A percentile compares a stretch with the other conserved stretches of the same genome.
These are phyloP conservation scores for Boletus rufocinnamomeus DNA, from an alignment of 768 basidiomycete species.

Conservation along the genomic window DNA sequence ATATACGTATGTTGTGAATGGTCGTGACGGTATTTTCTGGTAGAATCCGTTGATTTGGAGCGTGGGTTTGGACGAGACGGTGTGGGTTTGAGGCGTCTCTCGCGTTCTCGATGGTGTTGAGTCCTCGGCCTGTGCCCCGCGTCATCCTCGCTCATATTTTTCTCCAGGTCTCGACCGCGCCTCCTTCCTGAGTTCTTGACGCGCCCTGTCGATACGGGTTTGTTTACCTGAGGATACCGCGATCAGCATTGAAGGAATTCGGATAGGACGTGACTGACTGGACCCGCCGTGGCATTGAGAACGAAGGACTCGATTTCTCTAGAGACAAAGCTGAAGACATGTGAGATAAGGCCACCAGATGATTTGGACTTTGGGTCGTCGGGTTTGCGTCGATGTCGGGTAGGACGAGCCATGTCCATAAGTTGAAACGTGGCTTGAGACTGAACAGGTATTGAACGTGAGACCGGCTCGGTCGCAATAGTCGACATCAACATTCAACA, in stretches of 20 bases:
- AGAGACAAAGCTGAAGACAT: slow-evolving; percentile 69
- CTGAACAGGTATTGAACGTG: slow-evolving; percentile 12
- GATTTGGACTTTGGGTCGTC: slow-evolving; percentile 2
- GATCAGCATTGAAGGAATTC: slow-evolving; percentile 7
- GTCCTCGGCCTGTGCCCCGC: slow-evolving; percentile 6
- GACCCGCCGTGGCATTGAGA: slow-evolving; percentile 54
- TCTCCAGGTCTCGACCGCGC: slow-evolving; percentile 10
- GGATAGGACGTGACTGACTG: slow-evolving; percentile 17
- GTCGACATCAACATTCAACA: slow-evolving; percentile 4
- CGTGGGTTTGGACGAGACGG: slow-evolving; percentile 16
- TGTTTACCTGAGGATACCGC: slow-evolving; percentile 18
- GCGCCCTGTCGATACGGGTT: slow-evolving; percentile 12
- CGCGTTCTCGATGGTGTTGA: slow-evolving; percentile 13
- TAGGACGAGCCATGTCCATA: slow-evolving; percentile 11
- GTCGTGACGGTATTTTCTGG: slow-evolving; percentile 3
- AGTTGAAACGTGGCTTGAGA: neutral
- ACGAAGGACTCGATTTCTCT: slow-evolving; percentile 74
- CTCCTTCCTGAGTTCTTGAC: slow-evolving; percentile 12
- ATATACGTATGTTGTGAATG: neutral
- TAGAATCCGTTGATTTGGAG: slow-evolving; percentile 24
- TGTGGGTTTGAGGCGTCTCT: slow-evolving; percentile 9
- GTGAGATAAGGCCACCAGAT: slow-evolving; percentile 52
- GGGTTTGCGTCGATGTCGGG: slow-evolving; percentile 8
- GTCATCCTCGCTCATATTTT: slow-evolving; percentile 19
- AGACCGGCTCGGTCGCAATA: slow-evolving; percentile 22